Percentiles rank a stretch among this genome's conserved stretches.
Evolutionary conservation across 306 rosid species (phyloP).

Genomic region (Citrullus mucosospermus): DNA sequence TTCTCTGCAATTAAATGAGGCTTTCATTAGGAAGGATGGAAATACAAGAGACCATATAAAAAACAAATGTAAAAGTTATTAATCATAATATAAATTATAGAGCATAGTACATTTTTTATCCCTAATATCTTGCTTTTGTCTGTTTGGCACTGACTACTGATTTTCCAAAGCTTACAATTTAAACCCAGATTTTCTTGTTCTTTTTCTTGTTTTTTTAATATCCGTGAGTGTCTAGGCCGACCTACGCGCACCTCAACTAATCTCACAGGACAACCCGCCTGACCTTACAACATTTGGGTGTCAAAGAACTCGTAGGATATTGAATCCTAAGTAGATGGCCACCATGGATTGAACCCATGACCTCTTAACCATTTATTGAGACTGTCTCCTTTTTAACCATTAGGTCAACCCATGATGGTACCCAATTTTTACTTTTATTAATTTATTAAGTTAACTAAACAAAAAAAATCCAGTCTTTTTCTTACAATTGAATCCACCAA

Average conservation of each 20-base stretch:
- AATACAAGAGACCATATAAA: neutral
- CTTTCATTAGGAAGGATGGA: neutral
- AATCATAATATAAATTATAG: neutral
- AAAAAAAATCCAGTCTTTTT: neutral
- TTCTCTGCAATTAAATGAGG: slow-evolving; percentile 37
- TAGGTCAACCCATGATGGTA: too few species aligned
- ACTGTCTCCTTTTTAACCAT: too few species aligned
- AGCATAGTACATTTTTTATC: neutral
- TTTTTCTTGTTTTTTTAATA: too few species aligned
- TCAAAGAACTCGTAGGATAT: too few species aligned
- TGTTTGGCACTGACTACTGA: neutral
- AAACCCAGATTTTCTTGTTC: neutral
- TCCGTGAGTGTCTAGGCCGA: too few species aligned
- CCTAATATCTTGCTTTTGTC: neutral
- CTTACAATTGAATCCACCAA: neutral
- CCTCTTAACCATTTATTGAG: too few species aligned
- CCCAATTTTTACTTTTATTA: too few species aligned
- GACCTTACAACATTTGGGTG: too few species aligned
- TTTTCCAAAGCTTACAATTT: neutral
- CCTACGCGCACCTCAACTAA: too few species aligned
- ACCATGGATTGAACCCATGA: too few species aligned
- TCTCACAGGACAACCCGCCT: too few species aligned
- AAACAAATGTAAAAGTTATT: neutral
- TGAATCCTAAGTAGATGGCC: too few species aligned
- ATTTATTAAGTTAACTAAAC: neutral